Conservation (phyloP, 768 basidiomycete genomes). For the Lactarius hatsudake region DNA sequence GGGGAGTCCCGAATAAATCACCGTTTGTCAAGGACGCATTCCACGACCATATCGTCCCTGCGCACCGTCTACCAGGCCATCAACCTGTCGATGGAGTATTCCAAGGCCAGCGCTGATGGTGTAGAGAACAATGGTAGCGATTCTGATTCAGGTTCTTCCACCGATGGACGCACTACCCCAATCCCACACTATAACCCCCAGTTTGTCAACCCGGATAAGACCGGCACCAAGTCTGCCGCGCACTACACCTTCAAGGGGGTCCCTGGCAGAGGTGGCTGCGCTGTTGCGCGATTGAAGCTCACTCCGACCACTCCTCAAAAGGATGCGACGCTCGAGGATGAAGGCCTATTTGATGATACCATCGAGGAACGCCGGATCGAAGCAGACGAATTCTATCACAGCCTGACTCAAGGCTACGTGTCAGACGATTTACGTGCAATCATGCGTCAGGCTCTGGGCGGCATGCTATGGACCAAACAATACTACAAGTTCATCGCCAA, state of each 20-base stretch:
- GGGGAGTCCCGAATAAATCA: constrained; percentile 80
- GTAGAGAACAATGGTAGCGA: constrained; percentile 23
- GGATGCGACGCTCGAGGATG: constrained; percentile 81
- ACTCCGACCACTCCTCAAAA: constrained; percentile 73
- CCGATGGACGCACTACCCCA: constrained; percentile 46
- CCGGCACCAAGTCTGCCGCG: constrained; percentile 90
- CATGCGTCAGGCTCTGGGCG: constrained; percentile 92
- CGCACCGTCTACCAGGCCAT: constrained; percentile 62
- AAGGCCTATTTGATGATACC: constrained; percentile 81
- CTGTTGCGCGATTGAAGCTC: constrained; percentile 90
- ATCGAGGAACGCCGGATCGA: constrained; percentile 90
- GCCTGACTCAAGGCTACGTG: constrained; percentile 77
- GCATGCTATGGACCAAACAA: constrained; percentile 99
- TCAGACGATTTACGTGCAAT: constrained; percentile 93
- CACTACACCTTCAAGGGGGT: constrained; percentile 88
- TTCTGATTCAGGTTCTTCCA: constrained; percentile 43
- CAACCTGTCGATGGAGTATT: constrained; percentile 21
- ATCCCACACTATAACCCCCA: constrained; percentile 45
- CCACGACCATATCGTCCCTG: constrained; percentile 93
- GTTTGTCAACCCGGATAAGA: constrained; percentile 84
- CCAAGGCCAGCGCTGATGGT: constrained; percentile 22
- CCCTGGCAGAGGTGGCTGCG: constrained; percentile 89
- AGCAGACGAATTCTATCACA: constrained; percentile 92
- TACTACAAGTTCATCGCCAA: constrained; percentile 95
- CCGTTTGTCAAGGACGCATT: constrained; percentile 95